These are phyloP conservation scores for Amphibolis antarctica DNA, from an alignment of 106 monocot genomes.

Conservation along the genomic window DNA sequence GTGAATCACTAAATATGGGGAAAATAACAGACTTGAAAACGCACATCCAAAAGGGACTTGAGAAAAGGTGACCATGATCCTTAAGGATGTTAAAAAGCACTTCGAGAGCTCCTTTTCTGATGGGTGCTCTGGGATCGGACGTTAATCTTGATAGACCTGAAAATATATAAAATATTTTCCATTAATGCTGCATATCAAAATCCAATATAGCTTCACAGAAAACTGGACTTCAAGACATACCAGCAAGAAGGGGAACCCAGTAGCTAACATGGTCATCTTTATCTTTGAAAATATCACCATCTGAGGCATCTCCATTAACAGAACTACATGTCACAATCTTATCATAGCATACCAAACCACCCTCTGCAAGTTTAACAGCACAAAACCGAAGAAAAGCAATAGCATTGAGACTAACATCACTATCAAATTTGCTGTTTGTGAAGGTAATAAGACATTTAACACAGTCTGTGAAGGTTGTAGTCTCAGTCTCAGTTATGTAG, in stretches of 20 bases:
- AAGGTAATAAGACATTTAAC: conserved; percentile 86
- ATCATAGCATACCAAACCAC: conserved; percentile 60
- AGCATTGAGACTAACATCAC: conserved; percentile 95
- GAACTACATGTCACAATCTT: conserved; percentile 30
- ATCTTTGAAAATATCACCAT: conserved; percentile 23
- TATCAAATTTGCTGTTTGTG: conserved; percentile 83
- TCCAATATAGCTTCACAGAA: neutral
- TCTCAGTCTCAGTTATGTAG: conserved; percentile 91
- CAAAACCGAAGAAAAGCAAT: conserved; percentile 99
- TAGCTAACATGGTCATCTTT: conserved; percentile 75
- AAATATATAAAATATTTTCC: conserved; percentile 7
- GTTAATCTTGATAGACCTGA: conserved; percentile 91
- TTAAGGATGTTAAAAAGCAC: conserved; percentile 92
- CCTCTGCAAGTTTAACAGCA: conserved; percentile 96
- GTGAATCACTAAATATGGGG: conserved; percentile 52
- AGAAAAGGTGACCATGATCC: conserved; percentile 90
- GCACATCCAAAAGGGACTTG: conserved; percentile 49
- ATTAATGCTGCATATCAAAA: neutral
- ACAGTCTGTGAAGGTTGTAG: conserved; percentile 94
- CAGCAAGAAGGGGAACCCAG: conserved; percentile 89
- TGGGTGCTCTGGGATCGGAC: conserved; percentile 71
- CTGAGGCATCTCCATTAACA: conserved; percentile 28
- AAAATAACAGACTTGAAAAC: conserved; percentile 74
- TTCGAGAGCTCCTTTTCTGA: conserved; percentile 81
- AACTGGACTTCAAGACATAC: conserved; percentile 24